Percentiles rank a stretch among this genome's conserved stretches.
Evolutionary conservation across 1,284 basidiomycete genomes (phyloP).

Genomic region (Ganoderma sinense): DNA sequence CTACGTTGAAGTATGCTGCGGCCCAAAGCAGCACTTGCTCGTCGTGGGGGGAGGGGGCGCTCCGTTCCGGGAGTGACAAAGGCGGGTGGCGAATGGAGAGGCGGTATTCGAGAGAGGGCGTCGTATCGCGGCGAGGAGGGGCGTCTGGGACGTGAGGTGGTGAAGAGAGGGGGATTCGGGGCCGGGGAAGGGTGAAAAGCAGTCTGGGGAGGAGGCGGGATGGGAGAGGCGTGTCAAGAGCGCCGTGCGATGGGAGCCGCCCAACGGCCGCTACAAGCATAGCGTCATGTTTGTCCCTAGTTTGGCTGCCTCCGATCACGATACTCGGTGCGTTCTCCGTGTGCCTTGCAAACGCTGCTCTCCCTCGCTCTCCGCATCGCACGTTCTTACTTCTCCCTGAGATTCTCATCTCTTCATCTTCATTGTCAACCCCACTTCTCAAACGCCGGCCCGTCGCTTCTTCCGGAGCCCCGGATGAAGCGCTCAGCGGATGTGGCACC

Average conservation of each 20-base stretch:
- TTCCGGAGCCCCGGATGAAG: background rate
- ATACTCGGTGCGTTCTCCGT: constrained; percentile 6
- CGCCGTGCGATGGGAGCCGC: constrained; percentile 21
- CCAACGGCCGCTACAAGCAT: background rate
- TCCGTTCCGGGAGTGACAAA: constrained; percentile 6
- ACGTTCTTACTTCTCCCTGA: constrained; percentile 18
- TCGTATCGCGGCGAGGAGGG: background rate
- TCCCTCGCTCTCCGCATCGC: constrained; percentile 11
- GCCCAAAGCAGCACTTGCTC: background rate
- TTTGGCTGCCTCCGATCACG: constrained; percentile 28
- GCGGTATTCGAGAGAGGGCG: no score
- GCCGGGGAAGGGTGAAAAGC: background rate
- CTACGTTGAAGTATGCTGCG: constrained; percentile 12
- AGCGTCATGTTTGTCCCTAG: constrained; percentile 24
- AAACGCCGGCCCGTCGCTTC: background rate
- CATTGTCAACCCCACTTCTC: background rate
- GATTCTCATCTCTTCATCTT: background rate
- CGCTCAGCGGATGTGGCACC: constrained; percentile 4
- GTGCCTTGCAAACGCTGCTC: background rate
- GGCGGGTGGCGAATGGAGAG: background rate
- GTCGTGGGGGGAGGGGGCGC: background rate
- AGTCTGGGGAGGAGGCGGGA: constrained; percentile 6
- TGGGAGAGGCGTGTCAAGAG: constrained; percentile 18
- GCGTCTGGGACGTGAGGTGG: background rate
- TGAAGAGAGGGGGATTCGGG: background rate